A percentile compares a stretch with the other conserved stretches of the same genome.
phyloP scores from a whole-genome alignment of 768 basidiomycete species.

The Rhodocollybia butyracea region DNA sequence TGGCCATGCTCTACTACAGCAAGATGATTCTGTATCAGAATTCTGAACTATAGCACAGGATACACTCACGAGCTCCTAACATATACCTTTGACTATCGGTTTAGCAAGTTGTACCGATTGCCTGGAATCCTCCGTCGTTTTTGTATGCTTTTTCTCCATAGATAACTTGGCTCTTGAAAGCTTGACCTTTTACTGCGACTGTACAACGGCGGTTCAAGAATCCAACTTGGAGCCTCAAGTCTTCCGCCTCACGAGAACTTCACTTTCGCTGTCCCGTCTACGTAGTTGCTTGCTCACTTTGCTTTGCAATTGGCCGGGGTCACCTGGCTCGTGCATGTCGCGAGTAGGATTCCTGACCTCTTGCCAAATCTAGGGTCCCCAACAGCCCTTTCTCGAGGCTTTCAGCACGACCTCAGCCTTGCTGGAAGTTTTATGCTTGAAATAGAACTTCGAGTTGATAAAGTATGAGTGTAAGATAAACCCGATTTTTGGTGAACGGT shows the following conservation, averaged over 20 bases:
- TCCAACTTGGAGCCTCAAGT: neutral
- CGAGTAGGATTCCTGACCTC: no score
- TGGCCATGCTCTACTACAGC: no score
- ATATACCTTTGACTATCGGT: neutral
- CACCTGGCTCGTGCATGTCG: neutral
- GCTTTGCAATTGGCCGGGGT: conserved; percentile 1
- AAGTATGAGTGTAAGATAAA: no score
- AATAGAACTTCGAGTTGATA: no score
- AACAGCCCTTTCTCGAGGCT: neutral
- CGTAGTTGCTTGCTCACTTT: neutral
- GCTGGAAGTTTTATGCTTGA: no score
- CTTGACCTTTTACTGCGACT: no score
- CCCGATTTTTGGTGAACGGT: no score
- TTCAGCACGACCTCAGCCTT: conserved; percentile 3
- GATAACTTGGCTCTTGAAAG: no score
- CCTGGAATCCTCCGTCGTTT: neutral
- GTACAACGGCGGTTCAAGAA: conserved; percentile 3
- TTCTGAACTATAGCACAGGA: neutral
- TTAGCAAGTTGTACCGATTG: neutral
- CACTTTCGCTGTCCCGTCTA: neutral
- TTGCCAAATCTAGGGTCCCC: neutral
- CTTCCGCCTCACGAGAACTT: conserved; percentile 3
- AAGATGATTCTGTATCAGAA: neutral
- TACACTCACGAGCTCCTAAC: neutral
- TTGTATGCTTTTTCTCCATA: no score